Evolutionary conservation across 2,329 filamentous ascomycete genomes (phyloP).

Genomic region (Bipolaris gigantea): DNA sequence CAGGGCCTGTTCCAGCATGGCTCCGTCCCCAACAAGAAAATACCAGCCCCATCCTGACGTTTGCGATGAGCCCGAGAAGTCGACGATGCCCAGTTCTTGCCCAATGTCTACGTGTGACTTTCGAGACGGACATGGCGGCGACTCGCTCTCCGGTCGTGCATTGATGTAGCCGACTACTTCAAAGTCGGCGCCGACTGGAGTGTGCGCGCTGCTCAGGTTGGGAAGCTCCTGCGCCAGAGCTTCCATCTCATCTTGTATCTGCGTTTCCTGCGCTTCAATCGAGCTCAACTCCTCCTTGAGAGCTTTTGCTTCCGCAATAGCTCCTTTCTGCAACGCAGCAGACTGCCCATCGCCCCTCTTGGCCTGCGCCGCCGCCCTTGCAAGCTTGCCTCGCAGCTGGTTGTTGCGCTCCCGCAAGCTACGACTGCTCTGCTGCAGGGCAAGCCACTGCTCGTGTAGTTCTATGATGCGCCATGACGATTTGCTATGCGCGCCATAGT

Average conservation of each 20-base stretch:
- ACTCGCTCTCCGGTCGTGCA: constrained; percentile 56
- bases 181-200: constrained; percentile 70
- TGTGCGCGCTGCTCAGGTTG: constrained; percentile 78
- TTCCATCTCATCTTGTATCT: constrained; percentile 67
- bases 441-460: constrained; percentile 51
- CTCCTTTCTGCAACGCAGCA: constrained; percentile 50
- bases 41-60: constrained; percentile 98
- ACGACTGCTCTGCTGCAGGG: constrained; percentile 61
- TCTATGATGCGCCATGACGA: constrained; percentile 58
- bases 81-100: constrained; percentile 80
- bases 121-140: constrained; percentile 52
- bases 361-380: constrained; percentile 45
- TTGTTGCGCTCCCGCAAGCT: constrained; percentile 69
- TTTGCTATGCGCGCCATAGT: constrained; percentile 65
- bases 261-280: constrained; percentile 65
- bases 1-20: constrained; percentile 91
- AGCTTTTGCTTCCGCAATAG: constrained; percentile 65
- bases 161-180: constrained; percentile 78
- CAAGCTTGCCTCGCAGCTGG: constrained; percentile 58
- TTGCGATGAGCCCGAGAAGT: constrained; percentile 80
- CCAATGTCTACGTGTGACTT: constrained; percentile 87
- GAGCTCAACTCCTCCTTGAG: constrained; percentile 65
- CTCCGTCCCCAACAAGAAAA: constrained; percentile 88
- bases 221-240: constrained; percentile 76
- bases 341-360: constrained; percentile 35